Evolutionary conservation across 331 rosid genomes (phyloP), one percentile per base, ranked within the genome.

Genomic region (Rhamnella rubrinervis): DNA sequence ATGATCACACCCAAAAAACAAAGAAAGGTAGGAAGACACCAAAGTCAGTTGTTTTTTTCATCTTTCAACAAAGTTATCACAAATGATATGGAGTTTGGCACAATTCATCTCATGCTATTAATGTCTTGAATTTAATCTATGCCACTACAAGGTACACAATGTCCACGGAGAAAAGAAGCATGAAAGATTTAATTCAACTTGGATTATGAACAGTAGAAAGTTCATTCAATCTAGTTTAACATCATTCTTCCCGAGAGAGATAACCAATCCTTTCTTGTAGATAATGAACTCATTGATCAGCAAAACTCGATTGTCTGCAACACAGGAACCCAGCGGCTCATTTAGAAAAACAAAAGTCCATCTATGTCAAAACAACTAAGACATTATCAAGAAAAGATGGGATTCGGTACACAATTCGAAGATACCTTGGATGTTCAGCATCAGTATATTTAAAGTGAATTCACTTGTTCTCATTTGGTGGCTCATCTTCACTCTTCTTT

Each of bases 401-500:
- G 28, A 17, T 20, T 25, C 14, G 38, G 2, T 59, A 47, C 1
- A 31, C 31, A 18, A 51, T 60, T 59, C 63, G 47, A 73, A 63
- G 40, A 38, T 63, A 59, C 71, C 62, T 20, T 20, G 52, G 59
- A 41, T 55, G 51, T 65, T 66, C 58, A 6, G 4, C 47, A 56
- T 44, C 58, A 16, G 18, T 49, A 66, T 31, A 3, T 7, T 31
- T 53, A 21, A 61, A 66, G 80, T 60, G 67, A 3, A 31, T 73
- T 84, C 84, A 80, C 75, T 87, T 85, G 70, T 80, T 85, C 77
- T 90, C 87, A 28, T 73, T 76, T 14, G 89, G 75, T 57, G 88
- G 83, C 57, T 82, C 84, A 41, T 82, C 96, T 19, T 90, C 91
- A 38, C 71, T 71, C 77, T 87, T 80, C 84, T 90, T 85, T 84